These are phyloP conservation scores for Fusarium poae DNA, from an alignment of 2,329 filamentous ascomycete species.

Conservation along the genomic window DNA sequence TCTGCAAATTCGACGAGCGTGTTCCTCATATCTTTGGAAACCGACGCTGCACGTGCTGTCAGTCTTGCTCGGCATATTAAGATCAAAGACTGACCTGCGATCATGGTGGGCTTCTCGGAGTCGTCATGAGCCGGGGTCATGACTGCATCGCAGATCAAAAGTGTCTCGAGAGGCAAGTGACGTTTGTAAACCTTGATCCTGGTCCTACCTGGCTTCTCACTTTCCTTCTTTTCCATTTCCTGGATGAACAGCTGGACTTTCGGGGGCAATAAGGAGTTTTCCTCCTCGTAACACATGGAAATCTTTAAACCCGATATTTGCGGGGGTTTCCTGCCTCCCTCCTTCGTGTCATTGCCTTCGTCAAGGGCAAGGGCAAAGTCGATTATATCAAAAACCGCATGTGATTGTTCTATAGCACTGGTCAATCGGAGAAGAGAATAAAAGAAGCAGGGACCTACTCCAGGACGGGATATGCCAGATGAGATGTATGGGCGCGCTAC, in stretches of 20 bases:
- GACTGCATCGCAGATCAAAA: not conserved
- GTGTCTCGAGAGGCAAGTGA: not conserved
- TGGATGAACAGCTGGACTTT: constrained; percentile 6
- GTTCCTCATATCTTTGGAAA: constrained; percentile 8
- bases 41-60: constrained; percentile 22
- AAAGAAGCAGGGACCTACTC: too few species aligned
- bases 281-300: constrained; percentile 9
- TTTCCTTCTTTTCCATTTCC: too few species aligned
- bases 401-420: not conserved
- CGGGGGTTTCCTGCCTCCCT: too few species aligned
- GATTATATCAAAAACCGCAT: constrained; percentile 10
- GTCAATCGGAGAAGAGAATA: too few species aligned
- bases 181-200: not conserved
- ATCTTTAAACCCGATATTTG: too few species aligned
- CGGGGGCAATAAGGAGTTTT: not conserved
- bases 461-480: constrained; percentile 21
- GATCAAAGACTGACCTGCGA: too few species aligned
- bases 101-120: constrained; percentile 4
- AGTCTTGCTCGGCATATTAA: too few species aligned
- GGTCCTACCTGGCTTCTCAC: too few species aligned
- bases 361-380: constrained; percentile 10
- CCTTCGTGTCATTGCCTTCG: too few species aligned
- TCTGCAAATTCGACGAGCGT: constrained; percentile 4
- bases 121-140: not conserved
- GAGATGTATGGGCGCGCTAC: constrained; percentile 12